These are phyloP conservation scores for Cercospora zeae-maydis DNA, from an alignment of 2,329 filamentous ascomycete genomes.

Conservation along the genomic window DNA sequence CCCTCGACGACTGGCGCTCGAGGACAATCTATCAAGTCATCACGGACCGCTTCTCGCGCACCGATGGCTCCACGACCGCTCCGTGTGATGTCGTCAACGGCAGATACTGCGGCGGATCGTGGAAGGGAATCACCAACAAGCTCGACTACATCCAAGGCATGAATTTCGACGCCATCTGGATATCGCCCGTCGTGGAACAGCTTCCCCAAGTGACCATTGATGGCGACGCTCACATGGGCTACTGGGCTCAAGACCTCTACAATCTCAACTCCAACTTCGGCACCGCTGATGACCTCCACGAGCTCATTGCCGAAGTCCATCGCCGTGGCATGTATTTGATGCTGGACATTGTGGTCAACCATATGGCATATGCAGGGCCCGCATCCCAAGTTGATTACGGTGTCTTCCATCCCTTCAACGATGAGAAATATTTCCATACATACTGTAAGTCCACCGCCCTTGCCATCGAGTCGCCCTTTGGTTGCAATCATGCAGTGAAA, in stretches of 20 bases:
- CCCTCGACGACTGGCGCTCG: conserved; percentile 38
- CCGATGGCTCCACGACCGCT: conserved; percentile 25
- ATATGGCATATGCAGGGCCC: conserved; percentile 37
- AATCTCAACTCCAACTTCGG: conserved; percentile 58
- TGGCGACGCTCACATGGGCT: conserved; percentile 49
- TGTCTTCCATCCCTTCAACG: conserved; percentile 53
- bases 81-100: conserved; percentile 31
- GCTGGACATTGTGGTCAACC: conserved; percentile 59
- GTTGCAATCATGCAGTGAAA: neutral
- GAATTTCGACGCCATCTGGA: conserved; percentile 49
- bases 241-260: conserved; percentile 53
- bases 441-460: conserved; percentile 44
- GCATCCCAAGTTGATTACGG: conserved; percentile 49
- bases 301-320: conserved; percentile 55
- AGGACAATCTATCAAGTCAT: conserved; percentile 42
- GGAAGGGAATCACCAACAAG: conserved; percentile 41
- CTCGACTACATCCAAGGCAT: conserved; percentile 44
- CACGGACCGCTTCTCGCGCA: conserved; percentile 39
- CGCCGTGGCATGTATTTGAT: conserved; percentile 57
- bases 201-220: conserved; percentile 41
- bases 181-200: conserved; percentile 46
- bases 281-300: conserved; percentile 56
- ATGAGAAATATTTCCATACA: conserved; percentile 57
- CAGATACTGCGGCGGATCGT: conserved; percentile 41
- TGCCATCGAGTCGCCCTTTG: no score